These are phyloP conservation scores for Corinectria fuckeliana DNA, from an alignment of 2,329 filamentous ascomycete species.

Conservation along the genomic window DNA sequence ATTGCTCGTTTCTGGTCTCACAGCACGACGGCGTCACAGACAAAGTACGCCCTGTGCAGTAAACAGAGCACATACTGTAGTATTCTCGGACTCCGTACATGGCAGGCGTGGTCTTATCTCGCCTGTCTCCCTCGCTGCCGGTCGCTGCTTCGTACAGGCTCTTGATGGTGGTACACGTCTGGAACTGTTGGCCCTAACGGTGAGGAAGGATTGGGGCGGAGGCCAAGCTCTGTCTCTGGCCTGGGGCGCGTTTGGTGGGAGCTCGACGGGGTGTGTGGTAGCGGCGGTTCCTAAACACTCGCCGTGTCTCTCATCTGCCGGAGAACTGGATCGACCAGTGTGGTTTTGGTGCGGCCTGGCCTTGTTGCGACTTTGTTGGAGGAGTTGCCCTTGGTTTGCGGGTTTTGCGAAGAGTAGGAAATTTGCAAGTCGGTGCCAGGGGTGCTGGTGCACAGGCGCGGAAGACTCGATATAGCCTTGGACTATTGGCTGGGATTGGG, in stretches of 20 bases:
- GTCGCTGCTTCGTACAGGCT: neutral
- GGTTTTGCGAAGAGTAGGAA: conserved; percentile 13
- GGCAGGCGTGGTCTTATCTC: neutral
- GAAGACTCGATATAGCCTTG: neutral
- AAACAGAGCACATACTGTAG: neutral
- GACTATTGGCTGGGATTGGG: conserved; percentile 20
- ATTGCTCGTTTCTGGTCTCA: conserved; percentile 24
- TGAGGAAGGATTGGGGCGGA: conserved; percentile 6
- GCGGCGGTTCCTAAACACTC: conserved; percentile 34
- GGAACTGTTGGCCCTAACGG: conserved; percentile 18
- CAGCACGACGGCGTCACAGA: conserved; percentile 21
- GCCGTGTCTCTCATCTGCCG: conserved; percentile 36
- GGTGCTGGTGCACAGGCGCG: neutral
- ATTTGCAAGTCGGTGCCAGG: conserved; percentile 30
- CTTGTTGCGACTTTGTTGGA: conserved; percentile 3
- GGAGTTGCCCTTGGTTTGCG: conserved; percentile 13
- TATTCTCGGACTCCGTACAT: neutral
- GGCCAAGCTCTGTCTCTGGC: conserved; percentile 20
- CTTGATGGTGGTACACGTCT: neutral
- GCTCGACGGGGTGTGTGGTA: conserved; percentile 27
- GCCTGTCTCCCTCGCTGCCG: neutral
- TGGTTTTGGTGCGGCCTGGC: neutral
- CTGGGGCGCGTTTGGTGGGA: conserved; percentile 23
- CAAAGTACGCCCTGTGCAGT: conserved; percentile 17
- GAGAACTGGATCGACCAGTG: conserved; percentile 21